phyloP scores from a whole-genome alignment of 768 basidiomycete species.

The Phylloporus sp. region DNA sequence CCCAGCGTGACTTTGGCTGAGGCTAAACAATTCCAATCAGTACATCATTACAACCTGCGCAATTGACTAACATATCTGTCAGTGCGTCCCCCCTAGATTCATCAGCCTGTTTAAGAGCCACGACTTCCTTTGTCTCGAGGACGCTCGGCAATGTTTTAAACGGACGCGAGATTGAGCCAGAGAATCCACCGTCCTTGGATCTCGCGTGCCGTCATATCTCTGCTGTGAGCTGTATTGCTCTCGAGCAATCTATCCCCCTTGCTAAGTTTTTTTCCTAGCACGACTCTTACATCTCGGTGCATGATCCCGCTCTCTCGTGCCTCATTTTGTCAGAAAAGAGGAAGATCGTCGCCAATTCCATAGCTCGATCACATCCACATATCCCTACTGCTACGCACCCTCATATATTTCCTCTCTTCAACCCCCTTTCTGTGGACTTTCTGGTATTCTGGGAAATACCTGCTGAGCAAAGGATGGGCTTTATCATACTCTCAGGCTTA shows the following conservation, averaged over 20 bases:
- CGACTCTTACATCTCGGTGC: slow-evolving; percentile 14
- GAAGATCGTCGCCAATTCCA: slow-evolving; percentile 34
- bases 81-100: slow-evolving; percentile 38
- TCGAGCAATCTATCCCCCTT: background rate
- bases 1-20: background rate
- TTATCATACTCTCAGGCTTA: slow-evolving; percentile 53
- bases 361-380: slow-evolving; percentile 46
- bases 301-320: slow-evolving; percentile 25
- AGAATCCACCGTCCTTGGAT: slow-evolving; percentile 51
- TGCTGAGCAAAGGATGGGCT: slow-evolving; percentile 55
- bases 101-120: slow-evolving; percentile 38
- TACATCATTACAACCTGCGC: slow-evolving; percentile 41
- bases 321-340: slow-evolving; percentile 54
- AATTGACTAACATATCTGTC: slow-evolving; percentile 45
- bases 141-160: slow-evolving; percentile 51
- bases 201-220: slow-evolving; percentile 48
- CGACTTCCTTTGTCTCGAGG: slow-evolving; percentile 46
- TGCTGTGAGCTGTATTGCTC: slow-evolving; percentile 35
- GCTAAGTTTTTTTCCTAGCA: slow-evolving; percentile 4
- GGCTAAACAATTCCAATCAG: slow-evolving; percentile 30
- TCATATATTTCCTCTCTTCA: slow-evolving; percentile 75
- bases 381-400: slow-evolving; percentile 52
- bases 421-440: slow-evolving; percentile 69
- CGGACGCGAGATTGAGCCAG: slow-evolving; percentile 38
- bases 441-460: slow-evolving; percentile 75